Evolutionary conservation across 2,329 filamentous ascomycete species (phyloP).

Genomic region (Ustulina deusta): DNA sequence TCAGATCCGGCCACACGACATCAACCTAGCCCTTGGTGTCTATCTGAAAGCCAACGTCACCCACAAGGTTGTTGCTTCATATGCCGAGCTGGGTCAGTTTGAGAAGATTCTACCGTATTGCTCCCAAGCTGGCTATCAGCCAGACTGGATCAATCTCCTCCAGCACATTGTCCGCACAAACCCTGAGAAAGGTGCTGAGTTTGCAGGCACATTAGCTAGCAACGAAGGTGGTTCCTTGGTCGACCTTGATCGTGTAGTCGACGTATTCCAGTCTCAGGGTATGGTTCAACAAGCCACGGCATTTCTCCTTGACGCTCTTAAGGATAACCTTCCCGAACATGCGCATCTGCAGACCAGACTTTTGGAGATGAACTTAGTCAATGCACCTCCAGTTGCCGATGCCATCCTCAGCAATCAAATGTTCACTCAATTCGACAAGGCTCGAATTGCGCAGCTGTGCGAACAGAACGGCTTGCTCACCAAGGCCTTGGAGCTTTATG

Average conservation of each 20-base stretch:
- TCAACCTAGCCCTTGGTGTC: conserved; percentile 86
- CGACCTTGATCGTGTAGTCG: conserved; percentile 93
- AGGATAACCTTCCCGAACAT: conserved; percentile 94
- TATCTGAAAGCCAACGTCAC: conserved; percentile 92
- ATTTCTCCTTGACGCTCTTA: conserved; percentile 95
- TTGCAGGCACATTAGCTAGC: conserved; percentile 91
- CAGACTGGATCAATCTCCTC: conserved; percentile 93
- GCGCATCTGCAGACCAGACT: conserved; percentile 92
- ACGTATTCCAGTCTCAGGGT: conserved; percentile 97
- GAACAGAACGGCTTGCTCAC: conserved; percentile 90
- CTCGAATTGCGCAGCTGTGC: conserved; percentile 88
- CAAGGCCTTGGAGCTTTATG: conserved; percentile 92
- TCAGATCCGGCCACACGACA: conserved; percentile 88
- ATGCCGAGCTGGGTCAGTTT: conserved; percentile 96
- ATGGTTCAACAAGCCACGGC: conserved; percentile 98
- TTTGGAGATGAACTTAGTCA: conserved; percentile 97
- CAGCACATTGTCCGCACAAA: conserved; percentile 93
- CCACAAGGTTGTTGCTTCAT: conserved; percentile 93
- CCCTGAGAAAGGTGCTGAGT: conserved; percentile 93
- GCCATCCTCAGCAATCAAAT: conserved; percentile 98
- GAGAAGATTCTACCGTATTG: conserved; percentile 96
- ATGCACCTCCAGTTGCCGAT: conserved; percentile 96
- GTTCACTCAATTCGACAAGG: conserved; percentile 96
- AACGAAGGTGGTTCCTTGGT: conserved; percentile 88
- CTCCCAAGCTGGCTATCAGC: conserved; percentile 85